These are phyloP conservation scores for Populus deltoides DNA, from an alignment of 345 rosid genomes.

Conservation along the genomic window DNA sequence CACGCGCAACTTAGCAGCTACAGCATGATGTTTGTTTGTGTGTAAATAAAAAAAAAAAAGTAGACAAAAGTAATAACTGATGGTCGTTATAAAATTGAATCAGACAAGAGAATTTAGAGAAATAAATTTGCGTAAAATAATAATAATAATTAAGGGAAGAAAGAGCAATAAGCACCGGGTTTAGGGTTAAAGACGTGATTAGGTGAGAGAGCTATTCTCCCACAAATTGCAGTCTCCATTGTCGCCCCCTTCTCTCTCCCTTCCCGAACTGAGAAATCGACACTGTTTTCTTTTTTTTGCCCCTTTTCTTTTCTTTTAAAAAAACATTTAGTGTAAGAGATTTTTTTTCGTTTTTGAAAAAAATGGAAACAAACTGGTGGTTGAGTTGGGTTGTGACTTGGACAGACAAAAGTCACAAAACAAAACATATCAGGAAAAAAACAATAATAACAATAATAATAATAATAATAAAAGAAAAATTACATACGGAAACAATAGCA, in stretches of 20 bases:
- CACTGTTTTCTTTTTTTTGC: neutral
- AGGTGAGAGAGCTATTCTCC: slow-evolving; percentile 75
- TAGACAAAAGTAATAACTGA: neutral
- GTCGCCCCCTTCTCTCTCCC: slow-evolving; percentile 6
- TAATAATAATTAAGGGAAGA: neutral
- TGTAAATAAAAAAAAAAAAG: neutral
- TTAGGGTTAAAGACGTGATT: slow-evolving; percentile 52
- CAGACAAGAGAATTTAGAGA: neutral
- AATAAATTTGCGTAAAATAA: neutral
- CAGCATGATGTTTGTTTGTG: neutral
- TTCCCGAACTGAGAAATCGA: neutral
- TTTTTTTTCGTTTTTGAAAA: neutral
- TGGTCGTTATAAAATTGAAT: neutral
- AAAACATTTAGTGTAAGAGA: neutral
- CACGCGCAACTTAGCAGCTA: neutral
- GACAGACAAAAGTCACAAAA: neutral
- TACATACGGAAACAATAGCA: neutral
- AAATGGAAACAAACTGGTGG: neutral
- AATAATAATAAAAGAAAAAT: neutral
- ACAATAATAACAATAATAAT: too few species aligned
- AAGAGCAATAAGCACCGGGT: slow-evolving; percentile 42
- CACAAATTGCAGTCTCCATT: slow-evolving; percentile 70
- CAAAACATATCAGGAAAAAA: neutral
- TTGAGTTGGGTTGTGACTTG: neutral
- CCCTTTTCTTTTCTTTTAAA: neutral